phyloP scores from a whole-genome alignment of 495 filamentous ascomycete species.

The Penicillium mononematosum region DNA sequence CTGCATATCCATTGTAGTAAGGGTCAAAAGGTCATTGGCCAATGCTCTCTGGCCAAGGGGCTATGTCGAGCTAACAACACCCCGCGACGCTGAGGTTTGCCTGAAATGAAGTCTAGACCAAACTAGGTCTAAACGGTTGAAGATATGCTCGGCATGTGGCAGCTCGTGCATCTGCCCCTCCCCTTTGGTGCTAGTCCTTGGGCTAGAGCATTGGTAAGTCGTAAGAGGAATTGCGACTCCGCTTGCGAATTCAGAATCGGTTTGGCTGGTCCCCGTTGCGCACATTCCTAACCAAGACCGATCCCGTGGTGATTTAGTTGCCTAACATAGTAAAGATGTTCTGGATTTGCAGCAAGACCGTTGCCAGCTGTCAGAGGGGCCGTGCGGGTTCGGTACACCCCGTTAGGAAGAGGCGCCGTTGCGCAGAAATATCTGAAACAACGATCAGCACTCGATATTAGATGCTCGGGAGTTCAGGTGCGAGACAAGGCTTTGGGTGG shows the following conservation, averaged over 20 bases:
- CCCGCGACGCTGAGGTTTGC: not conserved
- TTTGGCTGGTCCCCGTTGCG: not conserved
- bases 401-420: conserved; percentile 2
- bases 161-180: not conserved
- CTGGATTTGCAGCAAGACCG: not conserved
- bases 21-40: conserved; percentile 16
- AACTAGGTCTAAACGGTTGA: conserved; percentile 6
- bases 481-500: not conserved
- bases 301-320: not conserved
- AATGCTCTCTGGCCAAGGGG: conserved; percentile 8
- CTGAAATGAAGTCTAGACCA: conserved; percentile 4
- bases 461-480: not conserved
- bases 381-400: conserved; percentile 3
- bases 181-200: not conserved
- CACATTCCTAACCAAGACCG: not conserved
- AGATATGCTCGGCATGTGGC: not conserved
- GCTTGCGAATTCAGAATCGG: not conserved
- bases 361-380: conserved; percentile 4
- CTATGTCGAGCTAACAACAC: conserved; percentile 3
- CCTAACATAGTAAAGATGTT: conserved; percentile 1
- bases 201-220: not conserved
- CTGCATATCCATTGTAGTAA: conserved; percentile 10
- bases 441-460: conserved; percentile 1
- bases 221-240: not conserved
- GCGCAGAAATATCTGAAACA: not conserved